Conservation (phyloP, 345 rosid species). For the Passiflora organensis region DNA sequence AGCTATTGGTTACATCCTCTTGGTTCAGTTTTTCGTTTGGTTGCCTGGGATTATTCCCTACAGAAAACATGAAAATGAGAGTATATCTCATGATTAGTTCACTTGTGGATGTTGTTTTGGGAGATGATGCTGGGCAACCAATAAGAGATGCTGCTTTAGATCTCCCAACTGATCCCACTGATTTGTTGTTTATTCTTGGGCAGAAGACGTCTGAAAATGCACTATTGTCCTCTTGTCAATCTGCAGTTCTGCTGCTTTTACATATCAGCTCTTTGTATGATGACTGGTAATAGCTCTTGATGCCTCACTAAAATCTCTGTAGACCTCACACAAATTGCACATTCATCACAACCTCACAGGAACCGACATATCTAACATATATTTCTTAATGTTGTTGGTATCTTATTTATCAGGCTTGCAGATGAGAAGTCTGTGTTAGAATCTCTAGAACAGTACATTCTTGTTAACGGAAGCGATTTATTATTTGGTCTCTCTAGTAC, state of each 20-base stretch:
- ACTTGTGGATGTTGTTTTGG: conserved; percentile 61
- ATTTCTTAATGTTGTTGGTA: conserved; percentile 10
- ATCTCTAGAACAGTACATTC: conserved; percentile 75
- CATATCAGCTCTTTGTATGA: conserved; percentile 60
- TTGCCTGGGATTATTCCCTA: conserved; percentile 69
- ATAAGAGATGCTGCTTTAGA: conserved; percentile 54
- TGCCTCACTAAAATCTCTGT: conserved; percentile 6
- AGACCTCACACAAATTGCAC: not conserved
- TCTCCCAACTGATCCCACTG: conserved; percentile 87
- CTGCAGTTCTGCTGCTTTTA: conserved; percentile 62
- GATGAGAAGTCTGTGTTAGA: conserved; percentile 73
- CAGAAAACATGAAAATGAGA: conserved; percentile 58
- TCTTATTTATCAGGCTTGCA: conserved; percentile 62
- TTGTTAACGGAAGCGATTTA: conserved; percentile 47
- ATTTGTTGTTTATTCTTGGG: conserved; percentile 77
- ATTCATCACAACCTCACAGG: not conserved
- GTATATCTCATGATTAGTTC: conserved; percentile 73
- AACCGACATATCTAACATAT: not conserved
- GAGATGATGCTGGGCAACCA: conserved; percentile 46
- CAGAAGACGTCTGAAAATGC: conserved; percentile 52
- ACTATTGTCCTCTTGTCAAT: conserved; percentile 61
- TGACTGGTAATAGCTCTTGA: conserved; percentile 57
- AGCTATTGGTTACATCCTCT: conserved; percentile 49
- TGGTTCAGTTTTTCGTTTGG: conserved; percentile 87
- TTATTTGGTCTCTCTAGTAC: conserved; percentile 20